These are phyloP conservation scores for Prosopis cineraria DNA, from an alignment of 306 rosid species.

Conservation along the genomic window DNA sequence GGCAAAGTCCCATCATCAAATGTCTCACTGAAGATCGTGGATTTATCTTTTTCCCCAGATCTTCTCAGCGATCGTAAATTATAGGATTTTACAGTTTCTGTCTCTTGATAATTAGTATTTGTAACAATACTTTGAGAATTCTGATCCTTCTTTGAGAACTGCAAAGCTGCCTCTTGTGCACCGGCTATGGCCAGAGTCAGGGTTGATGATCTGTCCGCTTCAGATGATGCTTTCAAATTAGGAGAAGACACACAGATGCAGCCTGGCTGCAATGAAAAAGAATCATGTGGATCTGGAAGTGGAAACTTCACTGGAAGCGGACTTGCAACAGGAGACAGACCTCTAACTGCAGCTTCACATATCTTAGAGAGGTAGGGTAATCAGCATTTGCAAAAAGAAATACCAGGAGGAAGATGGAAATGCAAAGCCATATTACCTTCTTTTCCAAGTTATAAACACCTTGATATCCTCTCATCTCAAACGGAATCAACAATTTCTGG, in stretches of 20 bases:
- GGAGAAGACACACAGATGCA: conserved; percentile 42
- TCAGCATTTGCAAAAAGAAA: conserved; percentile 23
- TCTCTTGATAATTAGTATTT: conserved; percentile 30
- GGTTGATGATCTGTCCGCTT: conserved; percentile 61
- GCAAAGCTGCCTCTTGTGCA: conserved; percentile 85
- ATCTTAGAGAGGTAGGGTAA: conserved; percentile 46
- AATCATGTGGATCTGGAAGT: conserved; percentile 75
- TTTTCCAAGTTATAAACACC: conserved; percentile 91
- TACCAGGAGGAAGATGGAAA: background rate
- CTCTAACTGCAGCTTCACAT: conserved; percentile 82
- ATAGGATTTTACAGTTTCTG: conserved; percentile 36
- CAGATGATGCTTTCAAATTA: conserved; percentile 43
- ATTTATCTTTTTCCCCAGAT: conserved; percentile 33
- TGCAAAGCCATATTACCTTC: conserved; percentile 54
- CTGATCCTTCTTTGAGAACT: conserved; percentile 67
- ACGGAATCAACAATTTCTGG: conserved; percentile 85
- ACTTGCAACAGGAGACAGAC: conserved; percentile 59
- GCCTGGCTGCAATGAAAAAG: conserved; percentile 77
- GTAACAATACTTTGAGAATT: conserved; percentile 31
- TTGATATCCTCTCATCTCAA: conserved; percentile 98
- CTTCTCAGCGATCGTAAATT: conserved; percentile 32
- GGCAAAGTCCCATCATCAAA: conserved; percentile 26
- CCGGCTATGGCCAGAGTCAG: conserved; percentile 79
- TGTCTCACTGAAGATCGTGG: conserved; percentile 31
- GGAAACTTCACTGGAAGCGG: conserved; percentile 76